A percentile compares a stretch with the other conserved stretches of the same genome.
These are phyloP conservation scores for Aciculosporium take DNA, from an alignment of 2,329 filamentous ascomycete species.

Conservation along the genomic window DNA sequence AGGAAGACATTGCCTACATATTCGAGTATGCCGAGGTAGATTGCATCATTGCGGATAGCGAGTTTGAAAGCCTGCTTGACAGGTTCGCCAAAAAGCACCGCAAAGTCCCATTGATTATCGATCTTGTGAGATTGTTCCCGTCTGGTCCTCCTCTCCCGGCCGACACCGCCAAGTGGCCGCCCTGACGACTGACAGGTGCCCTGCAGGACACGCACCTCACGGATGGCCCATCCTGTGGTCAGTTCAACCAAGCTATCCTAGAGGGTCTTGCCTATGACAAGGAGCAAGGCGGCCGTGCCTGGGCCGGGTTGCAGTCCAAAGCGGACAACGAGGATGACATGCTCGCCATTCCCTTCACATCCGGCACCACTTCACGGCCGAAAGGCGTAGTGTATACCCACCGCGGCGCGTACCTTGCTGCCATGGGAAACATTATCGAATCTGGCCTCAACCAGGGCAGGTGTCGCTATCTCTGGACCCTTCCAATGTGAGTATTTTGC, in stretches of 20 bases:
- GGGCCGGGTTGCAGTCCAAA: constrained; percentile 61
- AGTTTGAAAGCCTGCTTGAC: constrained; percentile 59
- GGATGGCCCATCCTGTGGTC: constrained; percentile 58
- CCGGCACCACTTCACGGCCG: constrained; percentile 77
- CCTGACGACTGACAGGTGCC: not conserved
- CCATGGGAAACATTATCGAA: constrained; percentile 77
- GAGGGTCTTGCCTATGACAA: constrained; percentile 65
- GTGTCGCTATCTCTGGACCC: constrained; percentile 78
- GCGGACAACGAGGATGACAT: constrained; percentile 62
- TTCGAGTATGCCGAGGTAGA: constrained; percentile 81
- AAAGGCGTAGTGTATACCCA: constrained; percentile 93
- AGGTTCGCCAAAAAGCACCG: constrained; percentile 47
- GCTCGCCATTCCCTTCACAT: constrained; percentile 84
- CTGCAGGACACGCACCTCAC: constrained; percentile 61
- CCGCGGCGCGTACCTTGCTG: constrained; percentile 71
- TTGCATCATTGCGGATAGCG: constrained; percentile 70
- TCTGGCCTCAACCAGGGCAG: constrained; percentile 64
- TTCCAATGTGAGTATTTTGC: constrained; percentile 56
- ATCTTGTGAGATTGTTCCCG: constrained; percentile 32
- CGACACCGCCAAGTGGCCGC: too few relatives aligned
- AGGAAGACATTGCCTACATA: constrained; percentile 80
- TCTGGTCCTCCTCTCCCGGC: not conserved
- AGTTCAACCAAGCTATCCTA: constrained; percentile 69
- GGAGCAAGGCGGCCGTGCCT: constrained; percentile 52
- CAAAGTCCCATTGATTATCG: constrained; percentile 57